Evolutionary conservation across 306 rosid species (phyloP), one percentile per base, ranked within the genome.

Genomic region (Lotus japonicus): DNA sequence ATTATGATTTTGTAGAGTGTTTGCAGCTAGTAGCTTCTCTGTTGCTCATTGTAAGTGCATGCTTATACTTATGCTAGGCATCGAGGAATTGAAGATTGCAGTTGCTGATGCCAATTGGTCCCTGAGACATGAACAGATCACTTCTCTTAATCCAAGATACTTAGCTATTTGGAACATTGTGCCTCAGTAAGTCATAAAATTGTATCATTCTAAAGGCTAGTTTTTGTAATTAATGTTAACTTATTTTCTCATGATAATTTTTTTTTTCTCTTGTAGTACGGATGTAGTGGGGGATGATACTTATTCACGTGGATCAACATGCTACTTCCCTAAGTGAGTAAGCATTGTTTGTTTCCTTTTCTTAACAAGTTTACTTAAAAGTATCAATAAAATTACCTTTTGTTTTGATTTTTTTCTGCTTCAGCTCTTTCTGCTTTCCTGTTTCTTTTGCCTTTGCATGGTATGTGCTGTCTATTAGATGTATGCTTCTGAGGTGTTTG

Each of bases 281-380:
- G 83, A 68, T 49, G 49, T 73, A 44, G 86, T 78, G 62, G 85
- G 74, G 14, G 76, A 74, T 39, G 92, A 28, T 52, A 84, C 76
- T 44, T 60, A 78, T 74, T 72, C 80, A 11, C 70, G 12, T 65
- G 83, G 80, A 48, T 74, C 23, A 74, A 80, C 84, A 76, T 76
- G 19, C 68, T 88, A 87, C 86, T 83, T 92, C 76, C 98, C 96
- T 4, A 75, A 63, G 97, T 87, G 80, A 87, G 98, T 85, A 59
- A 71, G 80, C 68, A 33, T 66, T 61, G 39, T 72, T 61, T 17
- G 23, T 65, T 55, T 69, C 64, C 52, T 31, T 53, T 55, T 54
- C 62, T 57, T 19, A 9, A 14, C 73, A 26, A 43, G 74, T 17
- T 26, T 55, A 60, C 33, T 48, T 53, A 52, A 17, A 75, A 42